These are phyloP conservation scores for Gelatoporia subvermispora DNA, from an alignment of 768 basidiomycete genomes.

Conservation along the genomic window DNA sequence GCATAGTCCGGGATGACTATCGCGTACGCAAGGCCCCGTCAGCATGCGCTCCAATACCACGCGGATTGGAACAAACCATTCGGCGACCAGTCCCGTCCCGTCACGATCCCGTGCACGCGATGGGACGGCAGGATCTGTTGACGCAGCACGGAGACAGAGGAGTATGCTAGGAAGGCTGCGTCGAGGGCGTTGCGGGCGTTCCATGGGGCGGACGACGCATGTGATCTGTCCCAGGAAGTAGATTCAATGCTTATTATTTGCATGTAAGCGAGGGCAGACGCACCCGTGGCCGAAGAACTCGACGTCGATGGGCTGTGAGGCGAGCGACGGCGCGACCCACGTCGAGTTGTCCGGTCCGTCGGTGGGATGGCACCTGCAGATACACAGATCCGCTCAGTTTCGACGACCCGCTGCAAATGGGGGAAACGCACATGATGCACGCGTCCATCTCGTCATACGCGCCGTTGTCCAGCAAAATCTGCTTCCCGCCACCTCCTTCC, in stretches of 20 bases:
- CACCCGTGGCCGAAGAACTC: conserved; percentile 76
- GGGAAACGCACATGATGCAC: conserved; percentile 58
- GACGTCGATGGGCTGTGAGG: conserved; percentile 60
- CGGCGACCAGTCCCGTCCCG: conserved; percentile 61
- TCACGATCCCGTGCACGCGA: conserved; percentile 73
- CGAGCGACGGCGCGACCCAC: conserved; percentile 49
- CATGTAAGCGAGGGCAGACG: conserved; percentile 16
- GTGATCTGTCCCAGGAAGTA: conserved; percentile 45
- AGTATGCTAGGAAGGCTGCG: conserved; percentile 83
- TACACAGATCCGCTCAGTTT: background rate
- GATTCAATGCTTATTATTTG: background rate
- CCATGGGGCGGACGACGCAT: conserved; percentile 81
- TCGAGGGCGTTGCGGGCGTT: conserved; percentile 85
- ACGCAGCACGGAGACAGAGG: conserved; percentile 69
- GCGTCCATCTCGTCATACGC: conserved; percentile 79
- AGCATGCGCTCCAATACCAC: background rate
- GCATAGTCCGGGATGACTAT: conserved; percentile 83
- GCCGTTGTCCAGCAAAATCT: conserved; percentile 65
- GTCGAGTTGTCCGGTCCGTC: conserved; percentile 49
- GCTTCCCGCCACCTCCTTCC: conserved; percentile 76
- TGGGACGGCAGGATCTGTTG: conserved; percentile 85
- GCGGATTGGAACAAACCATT: conserved; percentile 47
- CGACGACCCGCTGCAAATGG: too few species aligned
- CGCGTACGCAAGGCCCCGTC: background rate
- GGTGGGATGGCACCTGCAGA: conserved; percentile 66